These are phyloP conservation scores for Apiospora hydei DNA, from an alignment of 2,329 filamentous ascomycete genomes.

Conservation along the genomic window DNA sequence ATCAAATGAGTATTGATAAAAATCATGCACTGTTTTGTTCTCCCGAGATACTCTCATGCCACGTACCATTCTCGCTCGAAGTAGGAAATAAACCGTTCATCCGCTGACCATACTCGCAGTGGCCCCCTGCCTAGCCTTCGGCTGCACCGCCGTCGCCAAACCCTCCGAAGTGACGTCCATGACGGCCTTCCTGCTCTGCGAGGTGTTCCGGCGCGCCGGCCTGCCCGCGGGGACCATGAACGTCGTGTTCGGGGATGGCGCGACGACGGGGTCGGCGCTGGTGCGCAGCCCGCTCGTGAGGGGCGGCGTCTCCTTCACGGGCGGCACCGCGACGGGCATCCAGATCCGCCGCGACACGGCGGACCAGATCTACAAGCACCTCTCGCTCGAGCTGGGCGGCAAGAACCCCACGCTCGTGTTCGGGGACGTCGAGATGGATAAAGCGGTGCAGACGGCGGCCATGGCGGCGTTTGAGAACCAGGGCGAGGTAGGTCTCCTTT, in stretches of 20 bases:
- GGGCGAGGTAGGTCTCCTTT: constrained; percentile 35
- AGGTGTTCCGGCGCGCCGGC: constrained; percentile 36
- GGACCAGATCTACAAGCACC: constrained; percentile 42
- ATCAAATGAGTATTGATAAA: no score
- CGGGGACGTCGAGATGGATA: constrained; percentile 59
- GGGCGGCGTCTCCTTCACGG: constrained; percentile 45
- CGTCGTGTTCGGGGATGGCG: constrained; percentile 43
- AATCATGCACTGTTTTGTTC: no score
- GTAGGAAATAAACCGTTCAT: no score
- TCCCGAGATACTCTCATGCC: no score
- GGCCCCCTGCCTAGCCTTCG: constrained; percentile 45
- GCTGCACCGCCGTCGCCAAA: constrained; percentile 45
- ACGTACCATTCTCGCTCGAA: no score
- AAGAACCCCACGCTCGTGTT: constrained; percentile 62
- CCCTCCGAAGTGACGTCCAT: constrained; percentile 45
- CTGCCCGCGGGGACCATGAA: constrained; percentile 43
- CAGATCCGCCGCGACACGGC: constrained; percentile 41
- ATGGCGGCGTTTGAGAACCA: constrained; percentile 44
- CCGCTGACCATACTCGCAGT: constrained; percentile 28
- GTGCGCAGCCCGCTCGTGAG: constrained; percentile 37
- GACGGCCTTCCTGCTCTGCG: constrained; percentile 40
- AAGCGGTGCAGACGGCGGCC: constrained; percentile 56
- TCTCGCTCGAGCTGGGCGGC: constrained; percentile 50
- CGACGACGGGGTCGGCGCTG: constrained; percentile 40
- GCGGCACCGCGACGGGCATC: constrained; percentile 43